Evolutionary conservation across 108 stramenopile species (phyloP).

Genomic region (Nannochloropsis gaditana): DNA sequence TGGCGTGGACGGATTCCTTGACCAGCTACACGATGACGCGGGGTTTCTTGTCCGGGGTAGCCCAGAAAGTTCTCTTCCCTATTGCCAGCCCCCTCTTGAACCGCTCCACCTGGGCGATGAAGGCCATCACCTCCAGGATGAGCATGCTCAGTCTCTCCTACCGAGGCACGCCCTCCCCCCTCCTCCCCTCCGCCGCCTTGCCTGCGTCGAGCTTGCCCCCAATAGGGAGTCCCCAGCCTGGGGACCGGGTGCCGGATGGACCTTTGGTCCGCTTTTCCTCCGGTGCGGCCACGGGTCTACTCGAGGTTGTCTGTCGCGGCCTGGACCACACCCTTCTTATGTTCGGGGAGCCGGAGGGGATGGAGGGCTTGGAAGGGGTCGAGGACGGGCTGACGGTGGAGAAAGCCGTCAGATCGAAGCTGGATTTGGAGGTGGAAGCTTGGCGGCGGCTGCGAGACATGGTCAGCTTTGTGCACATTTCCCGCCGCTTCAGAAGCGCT

Average conservation of each 20-base stretch:
- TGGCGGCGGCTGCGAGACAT: background rate
- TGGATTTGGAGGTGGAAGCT: background rate
- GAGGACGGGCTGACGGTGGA: background rate
- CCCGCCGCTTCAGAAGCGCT: background rate
- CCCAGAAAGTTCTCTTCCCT: background rate
- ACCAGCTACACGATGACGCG: background rate
- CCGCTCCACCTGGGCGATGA: background rate
- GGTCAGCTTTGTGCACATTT: background rate
- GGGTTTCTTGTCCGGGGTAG: background rate
- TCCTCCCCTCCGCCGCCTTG: background rate
- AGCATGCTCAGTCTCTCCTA: background rate
- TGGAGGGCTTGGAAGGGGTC: no score
- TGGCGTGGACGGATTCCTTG: slow-evolving; percentile 12
- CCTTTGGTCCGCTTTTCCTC: background rate
- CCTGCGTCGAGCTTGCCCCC: background rate
- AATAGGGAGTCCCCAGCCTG: background rate
- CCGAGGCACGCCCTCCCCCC: background rate
- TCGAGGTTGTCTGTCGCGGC: background rate
- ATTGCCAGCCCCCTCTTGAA: background rate
- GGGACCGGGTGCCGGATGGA: background rate
- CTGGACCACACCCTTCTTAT: background rate
- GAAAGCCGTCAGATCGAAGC: background rate
- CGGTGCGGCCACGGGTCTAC: background rate
- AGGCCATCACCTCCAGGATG: background rate
- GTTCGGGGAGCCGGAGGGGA: background rate